A percentile compares a stretch with the other conserved stretches of the same genome.
Evolutionary conservation across 2,329 filamentous ascomycete genomes (phyloP).

Genomic region (Pyrenochaeta sp.): DNA sequence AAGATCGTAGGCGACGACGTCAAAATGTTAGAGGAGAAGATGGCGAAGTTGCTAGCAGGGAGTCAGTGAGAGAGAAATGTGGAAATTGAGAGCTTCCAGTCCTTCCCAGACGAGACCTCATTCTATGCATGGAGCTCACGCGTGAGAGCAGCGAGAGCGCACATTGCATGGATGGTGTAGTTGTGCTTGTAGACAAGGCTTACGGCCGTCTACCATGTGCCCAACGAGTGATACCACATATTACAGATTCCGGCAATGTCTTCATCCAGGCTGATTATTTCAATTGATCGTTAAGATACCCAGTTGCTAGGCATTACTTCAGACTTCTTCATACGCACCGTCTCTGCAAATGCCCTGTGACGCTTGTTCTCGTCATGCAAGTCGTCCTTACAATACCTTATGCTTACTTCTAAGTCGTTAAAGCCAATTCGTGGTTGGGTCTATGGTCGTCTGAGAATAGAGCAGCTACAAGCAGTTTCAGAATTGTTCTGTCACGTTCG

Average conservation of each 20-base stretch:
- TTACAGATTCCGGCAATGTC: too few relatives aligned
- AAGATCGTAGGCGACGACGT: constrained; percentile 90
- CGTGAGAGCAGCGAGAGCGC: background rate
- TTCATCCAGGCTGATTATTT: background rate
- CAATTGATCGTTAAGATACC: background rate
- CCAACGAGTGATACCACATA: background rate
- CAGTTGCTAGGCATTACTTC: background rate
- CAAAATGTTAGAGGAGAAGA: constrained; percentile 80
- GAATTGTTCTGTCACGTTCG: too few relatives aligned
- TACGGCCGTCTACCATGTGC: background rate
- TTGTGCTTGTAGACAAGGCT: background rate
- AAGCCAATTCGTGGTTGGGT: too few relatives aligned
- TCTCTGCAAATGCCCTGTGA: background rate
- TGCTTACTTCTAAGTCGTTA: too few relatives aligned
- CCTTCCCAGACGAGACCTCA: background rate
- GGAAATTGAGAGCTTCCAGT: background rate
- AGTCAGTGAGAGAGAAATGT: constrained; percentile 9
- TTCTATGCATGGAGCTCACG: background rate
- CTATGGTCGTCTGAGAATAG: too few relatives aligned
- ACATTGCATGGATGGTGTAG: background rate
- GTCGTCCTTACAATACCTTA: background rate
- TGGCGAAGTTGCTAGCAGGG: constrained; percentile 57
- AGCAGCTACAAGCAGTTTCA: too few relatives aligned
- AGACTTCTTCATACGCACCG: background rate
- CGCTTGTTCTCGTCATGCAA: too few relatives aligned